These are phyloP conservation scores for Chenopodium album DNA, from an alignment of 148 eudicot species.

Conservation along the genomic window DNA sequence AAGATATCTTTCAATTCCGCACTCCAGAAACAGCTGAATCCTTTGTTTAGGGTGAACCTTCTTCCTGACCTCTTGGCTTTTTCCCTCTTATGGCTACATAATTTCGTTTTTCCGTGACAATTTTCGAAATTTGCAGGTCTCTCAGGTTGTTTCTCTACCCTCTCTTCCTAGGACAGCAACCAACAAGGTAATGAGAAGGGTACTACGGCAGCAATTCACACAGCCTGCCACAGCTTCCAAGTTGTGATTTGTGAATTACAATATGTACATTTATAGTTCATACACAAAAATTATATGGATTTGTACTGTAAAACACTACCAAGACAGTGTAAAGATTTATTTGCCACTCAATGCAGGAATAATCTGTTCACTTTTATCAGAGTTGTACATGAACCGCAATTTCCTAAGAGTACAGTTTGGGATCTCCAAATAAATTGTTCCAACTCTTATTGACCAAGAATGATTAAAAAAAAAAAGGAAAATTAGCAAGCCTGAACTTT, in stretches of 20 bases:
- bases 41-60: constrained; percentile 71
- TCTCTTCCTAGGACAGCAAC: constrained; percentile 94
- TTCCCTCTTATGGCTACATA: neutral
- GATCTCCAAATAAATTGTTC: neutral
- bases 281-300: no score
- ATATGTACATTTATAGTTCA: neutral
- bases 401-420: neutral
- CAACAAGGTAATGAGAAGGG: constrained; percentile 95
- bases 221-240: constrained; percentile 39
- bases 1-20: constrained; percentile 65
- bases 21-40: constrained; percentile 78
- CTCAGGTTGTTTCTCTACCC: constrained; percentile 42
- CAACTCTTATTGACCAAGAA: neutral
- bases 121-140: constrained; percentile 51
- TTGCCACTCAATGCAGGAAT: neutral
- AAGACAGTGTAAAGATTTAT: neutral
- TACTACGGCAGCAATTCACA: constrained; percentile 67
- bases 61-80: neutral
- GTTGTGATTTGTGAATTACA: constrained; percentile 30
- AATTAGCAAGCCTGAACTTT: no score
- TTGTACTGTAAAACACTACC: neutral
- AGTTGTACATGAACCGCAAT: neutral
- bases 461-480: neutral
- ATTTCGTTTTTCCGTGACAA: neutral
- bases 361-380: neutral